These are phyloP conservation scores for Crithidia mellificae DNA, from an alignment of 208 protist genomes.

Conservation along the genomic window DNA sequence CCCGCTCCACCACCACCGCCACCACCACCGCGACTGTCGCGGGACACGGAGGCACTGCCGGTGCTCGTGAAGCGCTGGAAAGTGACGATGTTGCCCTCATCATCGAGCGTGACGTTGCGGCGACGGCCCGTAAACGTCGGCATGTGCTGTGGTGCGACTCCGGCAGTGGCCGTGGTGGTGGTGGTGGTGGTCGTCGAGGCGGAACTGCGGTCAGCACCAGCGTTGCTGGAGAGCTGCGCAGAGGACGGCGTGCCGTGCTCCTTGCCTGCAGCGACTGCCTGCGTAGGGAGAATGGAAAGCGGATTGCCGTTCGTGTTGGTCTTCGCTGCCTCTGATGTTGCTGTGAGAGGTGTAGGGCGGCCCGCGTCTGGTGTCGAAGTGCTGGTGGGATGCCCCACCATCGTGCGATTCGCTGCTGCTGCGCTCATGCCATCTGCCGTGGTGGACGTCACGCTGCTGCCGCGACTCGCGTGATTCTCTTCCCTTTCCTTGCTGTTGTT, in stretches of 20 bases:
- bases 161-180: too few species aligned
- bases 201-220: not conserved
- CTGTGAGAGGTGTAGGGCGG: not conserved
- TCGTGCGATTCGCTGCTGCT: not conserved
- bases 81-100: conserved; percentile 27
- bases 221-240: not conserved
- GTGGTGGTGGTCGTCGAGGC: not conserved
- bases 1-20: too few species aligned
- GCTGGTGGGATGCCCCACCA: not conserved
- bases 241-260: not conserved
- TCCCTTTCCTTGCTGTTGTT: too few species aligned
- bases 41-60: not conserved
- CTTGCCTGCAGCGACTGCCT: not conserved
- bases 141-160: not conserved
- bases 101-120: conserved; percentile 26
- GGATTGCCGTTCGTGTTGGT: conserved; percentile 5
- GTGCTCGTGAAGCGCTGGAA: conserved; percentile 12
- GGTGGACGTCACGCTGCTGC: not conserved
- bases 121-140: conserved; percentile 20
- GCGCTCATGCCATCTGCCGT: not conserved
- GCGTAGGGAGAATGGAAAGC: not conserved
- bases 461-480: not conserved
- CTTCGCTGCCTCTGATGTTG: not conserved
- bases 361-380: not conserved
- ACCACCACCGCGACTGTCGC: not conserved